Percentiles rank a stretch among this genome's conserved stretches.
phyloP scores from a whole-genome alignment of 129 eudicot genomes.

The Lactuca sativa region DNA sequence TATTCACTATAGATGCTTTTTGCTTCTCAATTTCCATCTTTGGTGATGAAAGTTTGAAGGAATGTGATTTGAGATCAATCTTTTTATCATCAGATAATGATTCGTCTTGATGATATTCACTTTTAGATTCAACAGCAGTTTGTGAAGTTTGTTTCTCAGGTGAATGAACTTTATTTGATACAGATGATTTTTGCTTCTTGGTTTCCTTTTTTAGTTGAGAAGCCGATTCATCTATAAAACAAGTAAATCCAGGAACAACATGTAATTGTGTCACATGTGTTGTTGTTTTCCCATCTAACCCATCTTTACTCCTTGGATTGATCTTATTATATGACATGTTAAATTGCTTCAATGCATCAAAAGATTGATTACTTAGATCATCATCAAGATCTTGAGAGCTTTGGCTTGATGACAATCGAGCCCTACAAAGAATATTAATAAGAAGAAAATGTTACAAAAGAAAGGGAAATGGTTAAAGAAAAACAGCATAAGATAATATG shows the following conservation, averaged over 20 bases:
- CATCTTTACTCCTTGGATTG: constrained; percentile 51
- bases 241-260: constrained; percentile 75
- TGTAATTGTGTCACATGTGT: constrained; percentile 66
- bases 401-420: constrained; percentile 35
- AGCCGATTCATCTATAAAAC: constrained; percentile 58
- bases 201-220: constrained; percentile 43
- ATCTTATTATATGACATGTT: constrained; percentile 69
- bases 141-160: constrained; percentile 31
- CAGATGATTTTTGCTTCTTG: constrained; percentile 26
- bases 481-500: constrained; percentile 17
- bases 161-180: constrained; percentile 8
- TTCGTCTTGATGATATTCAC: constrained; percentile 37
- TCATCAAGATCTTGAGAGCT: constrained; percentile 30
- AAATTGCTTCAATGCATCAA: constrained; percentile 56
- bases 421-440: constrained; percentile 35
- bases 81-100: constrained; percentile 40
- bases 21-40: constrained; percentile 15
- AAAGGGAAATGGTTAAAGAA: constrained; percentile 5
- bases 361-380: constrained; percentile 35
- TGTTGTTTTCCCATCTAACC: constrained; percentile 41
- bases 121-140: constrained; percentile 35
- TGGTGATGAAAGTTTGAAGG: constrained; percentile 25
- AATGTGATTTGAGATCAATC: constrained; percentile 37
- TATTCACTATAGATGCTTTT: not conserved
- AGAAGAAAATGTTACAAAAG: constrained; percentile 4